Evolutionary conservation across 2,329 filamentous ascomycete genomes (phyloP), one percentile per base, ranked within the genome.

Genomic region (Diaporthe longicolla): DNA sequence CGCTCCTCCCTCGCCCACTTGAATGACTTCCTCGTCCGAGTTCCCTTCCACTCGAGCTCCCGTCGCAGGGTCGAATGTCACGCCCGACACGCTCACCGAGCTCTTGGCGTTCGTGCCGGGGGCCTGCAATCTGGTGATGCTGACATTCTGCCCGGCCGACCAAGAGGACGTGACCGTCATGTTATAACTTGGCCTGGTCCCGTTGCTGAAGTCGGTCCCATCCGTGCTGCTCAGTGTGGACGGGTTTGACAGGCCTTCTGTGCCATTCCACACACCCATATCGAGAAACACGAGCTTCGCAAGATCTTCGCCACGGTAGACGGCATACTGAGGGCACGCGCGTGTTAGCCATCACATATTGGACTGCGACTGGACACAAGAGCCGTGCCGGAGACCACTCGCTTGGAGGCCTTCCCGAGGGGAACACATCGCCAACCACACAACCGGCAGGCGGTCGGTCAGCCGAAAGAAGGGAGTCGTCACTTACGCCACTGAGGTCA

Each of bases 201-300:
- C 81, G 61, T 75, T 69, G 75, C 79, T 82, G 72, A 82, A 82
- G 35, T 72, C 59, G 17, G 79, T 76, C 32, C 79, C 79, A 61
- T 82, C 77, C 24, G 71, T 74, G 61, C 70, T 76, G 24, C 73
- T 73, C 52, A 83, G 79, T 61, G 82, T 83, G 0, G 81, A 81
- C 52, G 81, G 80, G 75, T 83, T 83, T 66, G 76, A 71, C 35
- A 83, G 79, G 0, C 81, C 82, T 71, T 77, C 72, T 19, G 82
- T 82, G 69, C 81, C 81, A 73, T 83, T 83, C 80, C 81, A 83
- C 6, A 83, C 79, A 69, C 81, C 82, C 81, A 82, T 80, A 68
- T 83, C 81, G 32, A 83, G 77, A 73, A 83, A 78, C 8, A 82
- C 81, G 17, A 83, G 78, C 72, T 82, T 82, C 69, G 73, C 73